phyloP scores from a whole-genome alignment of 805 yeast genomes.

The Kodamaea kaohsiungensis region DNA sequence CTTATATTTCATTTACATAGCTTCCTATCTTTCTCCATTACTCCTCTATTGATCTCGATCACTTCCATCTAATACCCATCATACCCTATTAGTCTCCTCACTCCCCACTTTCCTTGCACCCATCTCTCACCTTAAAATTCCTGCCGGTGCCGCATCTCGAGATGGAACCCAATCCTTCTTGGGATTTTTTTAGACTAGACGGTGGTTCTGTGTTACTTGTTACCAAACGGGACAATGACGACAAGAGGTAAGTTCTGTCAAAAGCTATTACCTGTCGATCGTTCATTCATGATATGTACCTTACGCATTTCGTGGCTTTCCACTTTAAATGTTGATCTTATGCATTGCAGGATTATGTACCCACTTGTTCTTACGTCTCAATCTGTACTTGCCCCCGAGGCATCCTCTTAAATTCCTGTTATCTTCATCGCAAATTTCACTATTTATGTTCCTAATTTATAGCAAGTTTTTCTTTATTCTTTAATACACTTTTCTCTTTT shows the following conservation, averaged over 20 bases:
- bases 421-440: neutral
- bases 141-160: conserved; percentile 3
- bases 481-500: neutral
- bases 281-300: too few species aligned
- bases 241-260: neutral
- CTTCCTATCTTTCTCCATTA: too few species aligned
- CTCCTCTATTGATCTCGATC: neutral
- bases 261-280: neutral
- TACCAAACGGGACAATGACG: neutral
- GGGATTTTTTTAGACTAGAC: neutral
- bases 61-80: neutral
- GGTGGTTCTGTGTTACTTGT: neutral
- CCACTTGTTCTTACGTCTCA: neutral
- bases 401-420: neutral
- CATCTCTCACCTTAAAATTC: neutral
- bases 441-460: neutral
- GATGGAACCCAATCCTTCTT: neutral
- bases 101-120: neutral
- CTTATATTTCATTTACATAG: too few species aligned
- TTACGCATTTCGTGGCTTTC: too few species aligned
- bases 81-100: neutral
- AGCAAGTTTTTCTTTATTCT: neutral
- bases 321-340: too few species aligned
- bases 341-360: too few species aligned
- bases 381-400: neutral